Evolutionary conservation across 805 yeast genomes (phyloP).

Genomic region (Ogataea zsoltii): DNA sequence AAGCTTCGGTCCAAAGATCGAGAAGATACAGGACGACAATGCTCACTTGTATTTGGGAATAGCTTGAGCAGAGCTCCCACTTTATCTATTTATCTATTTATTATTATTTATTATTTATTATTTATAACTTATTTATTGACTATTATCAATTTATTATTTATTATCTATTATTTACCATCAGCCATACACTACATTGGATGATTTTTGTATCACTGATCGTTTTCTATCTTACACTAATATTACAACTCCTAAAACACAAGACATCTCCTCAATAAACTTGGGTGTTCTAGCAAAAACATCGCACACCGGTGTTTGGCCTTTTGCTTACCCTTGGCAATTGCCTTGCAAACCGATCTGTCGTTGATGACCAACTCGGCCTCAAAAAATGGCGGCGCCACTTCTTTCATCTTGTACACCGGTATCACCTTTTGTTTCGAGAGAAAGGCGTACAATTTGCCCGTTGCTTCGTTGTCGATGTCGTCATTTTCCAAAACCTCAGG

Average conservation of each 20-base stretch:
- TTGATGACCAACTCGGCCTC: constrained; percentile 32
- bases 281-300: constrained; percentile 30
- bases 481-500: constrained; percentile 11
- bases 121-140: constrained; percentile 8
- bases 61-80: constrained; percentile 22
- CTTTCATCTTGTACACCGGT: constrained; percentile 35
- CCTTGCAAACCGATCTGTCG: constrained; percentile 35
- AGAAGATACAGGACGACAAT: constrained; percentile 52
- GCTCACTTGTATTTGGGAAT: constrained; percentile 36
- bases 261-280: constrained; percentile 19
- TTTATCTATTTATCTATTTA: constrained; percentile 7
- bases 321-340: constrained; percentile 37
- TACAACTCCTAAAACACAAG: constrained; percentile 12
- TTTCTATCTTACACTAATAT: not conserved
- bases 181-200: too few relatives aligned
- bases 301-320: constrained; percentile 43
- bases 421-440: constrained; percentile 23
- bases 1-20: constrained; percentile 66
- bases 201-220: not conserved
- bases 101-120: constrained; percentile 14
- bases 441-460: constrained; percentile 35
- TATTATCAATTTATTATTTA: constrained; percentile 13
- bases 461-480: constrained; percentile 24
- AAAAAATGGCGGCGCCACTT: constrained; percentile 24
- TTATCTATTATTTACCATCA: constrained; percentile 13